A percentile compares a stretch with the other conserved stretches of the same genome.
phyloP scores from a whole-genome alignment of 177 flowering plant species.

The Telopea speciosissima region DNA sequence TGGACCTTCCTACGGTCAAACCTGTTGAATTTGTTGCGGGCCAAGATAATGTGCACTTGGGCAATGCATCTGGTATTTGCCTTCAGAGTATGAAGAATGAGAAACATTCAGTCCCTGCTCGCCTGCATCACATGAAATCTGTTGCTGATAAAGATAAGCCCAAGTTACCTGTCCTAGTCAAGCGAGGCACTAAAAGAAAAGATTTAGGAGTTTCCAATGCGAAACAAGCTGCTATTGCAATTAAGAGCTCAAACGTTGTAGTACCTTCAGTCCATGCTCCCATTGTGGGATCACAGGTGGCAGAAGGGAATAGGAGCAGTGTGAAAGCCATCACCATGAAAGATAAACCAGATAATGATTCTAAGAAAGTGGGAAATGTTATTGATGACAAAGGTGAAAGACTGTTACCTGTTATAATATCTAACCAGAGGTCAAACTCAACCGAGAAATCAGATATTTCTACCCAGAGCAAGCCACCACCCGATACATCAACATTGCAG shows the following conservation, averaged over 20 bases:
- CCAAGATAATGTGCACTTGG: conserved; percentile 4
- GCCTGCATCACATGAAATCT: conserved; percentile 14
- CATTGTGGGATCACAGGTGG: conserved; percentile 3
- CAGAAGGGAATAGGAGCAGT: background rate
- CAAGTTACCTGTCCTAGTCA: conserved; percentile 14
- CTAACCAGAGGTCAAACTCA: conserved; percentile 11
- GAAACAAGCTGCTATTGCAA: conserved; percentile 4
- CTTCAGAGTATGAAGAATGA: conserved; percentile 9
- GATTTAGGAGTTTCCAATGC: conserved; percentile 4
- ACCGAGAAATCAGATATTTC: conserved; percentile 9
- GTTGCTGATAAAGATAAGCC: conserved; percentile 16
- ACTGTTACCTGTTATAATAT: conserved; percentile 3
- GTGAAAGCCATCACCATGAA: conserved; percentile 10
- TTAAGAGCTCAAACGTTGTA: background rate
- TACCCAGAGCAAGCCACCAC: conserved; percentile 8
- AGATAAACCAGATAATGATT: conserved; percentile 22
- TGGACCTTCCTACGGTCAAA: conserved; percentile 6
- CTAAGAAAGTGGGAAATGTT: conserved; percentile 16
- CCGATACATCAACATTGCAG: conserved; percentile 2
- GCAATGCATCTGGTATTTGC: conserved; percentile 7
- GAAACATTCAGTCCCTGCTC: conserved; percentile 2
- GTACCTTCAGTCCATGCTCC: background rate
- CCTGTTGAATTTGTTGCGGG: conserved; percentile 10
- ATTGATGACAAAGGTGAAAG: conserved; percentile 11
- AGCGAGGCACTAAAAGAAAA: conserved; percentile 17